Conservation (phyloP, 768 basidiomycete genomes). For the Sporobolomyces pararoseus region DNA sequence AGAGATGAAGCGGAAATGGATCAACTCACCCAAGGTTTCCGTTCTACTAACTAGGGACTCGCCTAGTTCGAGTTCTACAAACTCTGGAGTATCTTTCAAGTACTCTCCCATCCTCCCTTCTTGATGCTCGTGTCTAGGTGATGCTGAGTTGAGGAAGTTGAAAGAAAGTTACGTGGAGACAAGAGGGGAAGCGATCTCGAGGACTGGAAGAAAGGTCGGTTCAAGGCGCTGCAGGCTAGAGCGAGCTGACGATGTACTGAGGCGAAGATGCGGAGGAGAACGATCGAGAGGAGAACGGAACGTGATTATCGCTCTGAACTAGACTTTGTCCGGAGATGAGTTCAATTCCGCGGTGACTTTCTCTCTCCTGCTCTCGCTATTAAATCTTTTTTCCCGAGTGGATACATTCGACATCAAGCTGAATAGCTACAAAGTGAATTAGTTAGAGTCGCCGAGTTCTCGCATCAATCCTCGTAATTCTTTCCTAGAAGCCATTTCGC, state of each 20-base stretch:
- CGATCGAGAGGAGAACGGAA: not conserved
- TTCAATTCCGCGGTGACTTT: constrained; percentile 1
- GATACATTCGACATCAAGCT: too few relatives aligned
- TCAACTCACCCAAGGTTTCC: constrained; percentile 75
- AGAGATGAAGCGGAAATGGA: not conserved
- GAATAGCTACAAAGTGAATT: not conserved
- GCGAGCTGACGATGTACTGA: not conserved
- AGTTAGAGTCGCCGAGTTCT: not conserved
- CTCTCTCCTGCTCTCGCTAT: not conserved
- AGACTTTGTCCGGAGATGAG: too few relatives aligned
- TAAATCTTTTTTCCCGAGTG: too few relatives aligned
- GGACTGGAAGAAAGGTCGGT: too few relatives aligned
- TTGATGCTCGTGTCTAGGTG: not conserved
- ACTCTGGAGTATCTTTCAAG: constrained; percentile 80
- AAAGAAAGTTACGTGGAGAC: not conserved
- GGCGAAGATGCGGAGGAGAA: not conserved
- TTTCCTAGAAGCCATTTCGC: constrained; percentile 8
- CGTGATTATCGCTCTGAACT: too few relatives aligned
- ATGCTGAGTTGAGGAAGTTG: not conserved
- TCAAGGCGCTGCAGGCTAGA: not conserved
- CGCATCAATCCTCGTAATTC: not conserved
- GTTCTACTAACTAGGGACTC: constrained; percentile 85
- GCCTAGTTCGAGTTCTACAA: constrained; percentile 91
- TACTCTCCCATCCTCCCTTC: constrained; percentile 50
- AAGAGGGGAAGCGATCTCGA: not conserved